phyloP scores from a whole-genome alignment of 179 eudicot genomes.

The Carnegiea gigantea region DNA sequence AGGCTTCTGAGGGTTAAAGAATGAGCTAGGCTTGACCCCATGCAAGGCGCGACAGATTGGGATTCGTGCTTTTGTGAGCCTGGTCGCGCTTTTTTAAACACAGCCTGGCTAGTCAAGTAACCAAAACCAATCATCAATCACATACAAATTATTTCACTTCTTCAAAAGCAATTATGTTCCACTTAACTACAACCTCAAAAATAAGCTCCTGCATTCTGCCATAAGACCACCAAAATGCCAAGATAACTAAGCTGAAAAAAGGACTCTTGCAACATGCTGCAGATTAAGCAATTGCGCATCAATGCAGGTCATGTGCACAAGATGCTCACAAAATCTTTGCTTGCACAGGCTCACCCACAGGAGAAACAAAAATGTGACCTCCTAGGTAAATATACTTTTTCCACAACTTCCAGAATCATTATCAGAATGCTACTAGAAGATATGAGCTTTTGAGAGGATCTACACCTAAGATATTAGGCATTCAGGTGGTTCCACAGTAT shows the following conservation, averaged over 20 bases:
- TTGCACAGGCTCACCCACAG: neutral
- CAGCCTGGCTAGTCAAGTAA: neutral
- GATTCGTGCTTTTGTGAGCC: no score
- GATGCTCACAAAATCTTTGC: neutral
- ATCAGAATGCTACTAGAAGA: neutral
- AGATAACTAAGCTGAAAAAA: neutral
- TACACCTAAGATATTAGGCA: neutral
- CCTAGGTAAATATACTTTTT: neutral
- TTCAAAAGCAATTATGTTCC: neutral
- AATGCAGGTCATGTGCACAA: neutral
- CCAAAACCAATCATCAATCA: conserved; percentile 1
- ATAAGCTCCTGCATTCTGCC: neutral
- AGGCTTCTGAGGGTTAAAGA: no score
- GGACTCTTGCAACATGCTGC: neutral
- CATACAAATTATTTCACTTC: neutral
- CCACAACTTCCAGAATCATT: neutral
- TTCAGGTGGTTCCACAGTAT: neutral
- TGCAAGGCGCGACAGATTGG: no score
- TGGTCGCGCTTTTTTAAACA: no score
- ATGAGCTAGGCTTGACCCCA: no score
- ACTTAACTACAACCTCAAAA: neutral
- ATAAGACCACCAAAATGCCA: neutral
- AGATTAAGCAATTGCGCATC: neutral
- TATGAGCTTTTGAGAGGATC: neutral
- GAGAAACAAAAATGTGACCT: neutral